Conservation (phyloP, 2,329 filamentous ascomycete genomes). For the Penicillium decumbens region DNA sequence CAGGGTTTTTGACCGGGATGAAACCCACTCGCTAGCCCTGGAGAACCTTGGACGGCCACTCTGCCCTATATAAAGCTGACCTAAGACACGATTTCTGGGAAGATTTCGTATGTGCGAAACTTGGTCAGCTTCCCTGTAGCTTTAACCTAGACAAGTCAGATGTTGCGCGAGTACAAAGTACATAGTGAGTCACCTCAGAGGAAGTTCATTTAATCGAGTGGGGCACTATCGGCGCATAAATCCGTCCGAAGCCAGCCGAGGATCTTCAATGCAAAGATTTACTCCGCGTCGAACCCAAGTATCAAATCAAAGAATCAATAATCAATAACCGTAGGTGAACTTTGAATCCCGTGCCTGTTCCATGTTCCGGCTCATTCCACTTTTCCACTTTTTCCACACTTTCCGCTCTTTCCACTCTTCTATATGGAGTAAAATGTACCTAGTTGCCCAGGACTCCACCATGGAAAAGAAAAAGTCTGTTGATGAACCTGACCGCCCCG, state of each 20-base stretch:
- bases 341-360: too few species aligned
- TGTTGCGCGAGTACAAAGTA: background rate
- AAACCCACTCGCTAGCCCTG: background rate
- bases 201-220: background rate
- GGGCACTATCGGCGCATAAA: conserved; percentile 2
- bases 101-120: background rate
- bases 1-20: background rate
- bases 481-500: background rate
- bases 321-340: background rate
- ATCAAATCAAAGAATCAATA: background rate
- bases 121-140: background rate
- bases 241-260: conserved; percentile 3
- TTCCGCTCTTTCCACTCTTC: background rate
- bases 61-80: conserved; percentile 3
- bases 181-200: too few species aligned
- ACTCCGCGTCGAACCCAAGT: background rate
- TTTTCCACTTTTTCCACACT: background rate
- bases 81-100: background rate
- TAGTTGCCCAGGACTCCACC: background rate
- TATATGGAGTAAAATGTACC: background rate
- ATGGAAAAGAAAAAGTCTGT: conserved; percentile 4
- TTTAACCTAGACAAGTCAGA: background rate
- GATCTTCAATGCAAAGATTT: conserved; percentile 1
- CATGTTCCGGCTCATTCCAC: background rate
- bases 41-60: background rate